Base-by-base conservation (phyloP, 164 flowering plant species). In the Magnolia kwangsiensis region DNA sequence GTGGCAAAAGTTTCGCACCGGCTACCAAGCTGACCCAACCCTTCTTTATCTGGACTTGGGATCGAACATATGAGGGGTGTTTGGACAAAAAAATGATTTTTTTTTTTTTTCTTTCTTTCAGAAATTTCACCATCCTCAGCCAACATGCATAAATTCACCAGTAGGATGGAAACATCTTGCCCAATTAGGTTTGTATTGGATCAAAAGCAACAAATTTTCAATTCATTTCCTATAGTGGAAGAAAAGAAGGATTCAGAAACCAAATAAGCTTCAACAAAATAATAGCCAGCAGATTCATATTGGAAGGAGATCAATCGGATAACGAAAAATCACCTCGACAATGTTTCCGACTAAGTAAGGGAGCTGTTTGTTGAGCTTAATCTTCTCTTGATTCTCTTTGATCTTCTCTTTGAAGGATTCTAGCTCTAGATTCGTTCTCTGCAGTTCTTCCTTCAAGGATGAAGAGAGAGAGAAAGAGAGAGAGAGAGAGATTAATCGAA, bases 261-360 rank as follows among this genome's bases (percentile, higher is more conserved):
- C 14, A 55, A 10, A 16, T 55, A 55, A 55, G 45, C 45, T 37
- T 37, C 61, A 55, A 9, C 18, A 55, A 16, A 55, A 55, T 10
- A 16, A 16, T 13, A 7, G 61, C 13, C 11, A 16, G 11, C 61
- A 55, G 61, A 55, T 0, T 55, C 61, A 55, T 9, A 55, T 55
- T 11, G 61, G 18, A 55, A 55, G 18, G 16, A 18, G 7, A 31
- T 6, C n/a, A 31, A 68, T 31, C 2, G 49, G 13, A 65, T 19
- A 27, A 24, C 21, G 10, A 63, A 16, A 18, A 74, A 45, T 31
- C 63, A 92, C 97, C 97, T 93, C 96, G 68, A 93, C 97, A 27
- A 91, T 90, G 85, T 93, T 93, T n/a, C 98, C 98, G 7, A 93
- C 98, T 72, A 93, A 82, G 85, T 92, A 93, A 20, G 98, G 80